Evolutionary conservation across 805 yeast species (phyloP), one percentile per base, ranked within the genome.

Genomic region (Priceomyces haplophilus): DNA sequence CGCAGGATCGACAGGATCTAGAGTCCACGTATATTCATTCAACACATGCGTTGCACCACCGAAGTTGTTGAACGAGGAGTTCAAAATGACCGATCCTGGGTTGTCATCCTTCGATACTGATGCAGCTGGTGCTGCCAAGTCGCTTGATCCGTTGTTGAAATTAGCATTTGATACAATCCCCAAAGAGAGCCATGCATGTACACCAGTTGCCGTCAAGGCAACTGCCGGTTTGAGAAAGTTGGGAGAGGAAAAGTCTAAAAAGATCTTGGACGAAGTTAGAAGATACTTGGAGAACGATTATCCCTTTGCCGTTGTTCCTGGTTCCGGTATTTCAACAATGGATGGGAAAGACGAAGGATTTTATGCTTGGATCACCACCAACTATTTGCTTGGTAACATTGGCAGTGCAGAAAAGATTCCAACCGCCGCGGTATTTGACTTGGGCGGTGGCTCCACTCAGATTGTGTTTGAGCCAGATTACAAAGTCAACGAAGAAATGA

Each of bases 381-480:
- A 93, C 69, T 93, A 83, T 63, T 71, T 93, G 51, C 75, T 91
- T 53, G 98, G 97, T 33, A 93, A 91, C 69, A 91, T 93, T 62
- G 99, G 98, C 12, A 61, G 74, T n/a, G 62, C 80, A 17, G 82
- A 79, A 32, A 84, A 83, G 64, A 62, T 68, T 19, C 89, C 96
- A 23, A 93, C 99, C 10, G 96, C 95, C 38, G 99, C 98, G 17
- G 96, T 93, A 8, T 93, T 93, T 58, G 99, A 93, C 64, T 78
- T 93, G 46, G 99, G 99, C 54, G 99, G 99, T 57, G 98, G 98
- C 3, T 88, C 97, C 5, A 93, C 99, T 11, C 99, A 95, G 69
- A 89, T 93, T 68, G 99, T 93, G 5, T 93, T 93, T 64, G 98
- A 93, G 72, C 99, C 99, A 17, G 76, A 76, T n/a, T 81, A 82